Evolutionary conservation across 2,329 filamentous ascomycete genomes (phyloP).

Genomic region (Coniochaeta sp.): DNA sequence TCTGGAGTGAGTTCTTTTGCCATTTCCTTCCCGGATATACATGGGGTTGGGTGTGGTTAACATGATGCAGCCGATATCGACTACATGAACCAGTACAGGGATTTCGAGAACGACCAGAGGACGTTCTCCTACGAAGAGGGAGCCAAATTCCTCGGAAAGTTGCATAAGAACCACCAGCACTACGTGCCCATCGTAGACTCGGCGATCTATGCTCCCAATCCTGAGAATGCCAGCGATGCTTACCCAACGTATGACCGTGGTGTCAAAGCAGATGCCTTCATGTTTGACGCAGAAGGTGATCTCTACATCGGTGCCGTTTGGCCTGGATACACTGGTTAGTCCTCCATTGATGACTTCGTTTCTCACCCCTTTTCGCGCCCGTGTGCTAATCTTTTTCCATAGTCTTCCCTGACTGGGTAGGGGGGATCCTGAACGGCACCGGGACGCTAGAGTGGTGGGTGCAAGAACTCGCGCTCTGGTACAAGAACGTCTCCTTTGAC

Average conservation of each 20-base stretch:
- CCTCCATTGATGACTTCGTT: neutral
- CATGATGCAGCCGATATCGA: slow-evolving; percentile 55
- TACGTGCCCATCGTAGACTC: slow-evolving; percentile 71
- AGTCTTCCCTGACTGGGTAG: slow-evolving; percentile 66
- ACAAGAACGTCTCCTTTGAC: slow-evolving; percentile 41
- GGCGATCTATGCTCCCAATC: slow-evolving; percentile 62
- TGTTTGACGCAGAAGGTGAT: slow-evolving; percentile 51
- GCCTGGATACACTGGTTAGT: slow-evolving; percentile 54
- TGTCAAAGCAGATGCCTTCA: slow-evolving; percentile 40
- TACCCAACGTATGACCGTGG: slow-evolving; percentile 58
- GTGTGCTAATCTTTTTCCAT: neutral
- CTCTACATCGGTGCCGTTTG: slow-evolving; percentile 59
- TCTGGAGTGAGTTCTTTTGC: slow-evolving; percentile 54
- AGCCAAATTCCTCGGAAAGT: slow-evolving; percentile 48
- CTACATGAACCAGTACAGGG: slow-evolving; percentile 57
- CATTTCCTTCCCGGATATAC: neutral
- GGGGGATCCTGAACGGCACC: slow-evolving; percentile 51
- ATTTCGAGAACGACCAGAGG: slow-evolving; percentile 54
- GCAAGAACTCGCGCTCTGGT: slow-evolving; percentile 49
- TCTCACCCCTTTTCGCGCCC: neutral
- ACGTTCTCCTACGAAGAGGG: slow-evolving; percentile 52
- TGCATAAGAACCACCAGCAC: slow-evolving; percentile 59
- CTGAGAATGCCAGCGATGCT: slow-evolving; percentile 57
- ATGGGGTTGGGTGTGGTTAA: neutral
- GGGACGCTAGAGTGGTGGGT: slow-evolving; percentile 64